Base-by-base conservation (phyloP, 129 eudicot species). In the Deinandra increscens region DNA sequence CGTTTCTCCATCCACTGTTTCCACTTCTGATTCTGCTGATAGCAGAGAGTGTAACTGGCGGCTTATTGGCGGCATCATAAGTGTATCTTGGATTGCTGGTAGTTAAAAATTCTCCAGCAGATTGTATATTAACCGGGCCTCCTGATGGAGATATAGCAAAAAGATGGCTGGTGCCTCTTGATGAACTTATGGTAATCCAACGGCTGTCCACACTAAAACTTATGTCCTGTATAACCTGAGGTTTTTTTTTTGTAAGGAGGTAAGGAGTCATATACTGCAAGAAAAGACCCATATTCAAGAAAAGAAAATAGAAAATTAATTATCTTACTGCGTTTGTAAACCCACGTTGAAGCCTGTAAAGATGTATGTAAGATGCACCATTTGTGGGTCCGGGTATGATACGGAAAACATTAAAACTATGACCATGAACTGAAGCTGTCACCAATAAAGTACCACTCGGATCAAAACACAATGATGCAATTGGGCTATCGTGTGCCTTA, bases 351-450 rank as follows among this genome's bases (percentile, higher is more conserved):
- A 92, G 88, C 80, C 84, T 84, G 74, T 88, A 92, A 73, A 92
- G 95, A 60, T 92, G 98, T 34, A 83, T 56, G 54, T 84, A 81
- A 11, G 95, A 77, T 70, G 85, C 54, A 33, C 79, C 75, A 6
- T 80, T 68, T 71, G 82, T 86, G 60, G 70, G 44, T 22, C 75
- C 81, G 2, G 97, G 98, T 78, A 79, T 74, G 66, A 92, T 87
- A 29, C 75, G 83, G 54, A 84, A 92, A 18, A 92, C 91, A 78
- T 92, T 92, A 11, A 92, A 88, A 81, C 87, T 92, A 75, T 92
- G 96, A 46, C 98, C 96, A 70, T 86, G 91, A 79, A 88, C 95
- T 12, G 98, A 92, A 73, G 98, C 95, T 0, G 98, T 88, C 71
- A 92, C 98, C 70, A 92, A 79, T 7, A 92, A 85, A 9, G 77